phyloP scores from a whole-genome alignment of 495 filamentous ascomycete genomes.

The Podospora bellae-mahoneyi region DNA sequence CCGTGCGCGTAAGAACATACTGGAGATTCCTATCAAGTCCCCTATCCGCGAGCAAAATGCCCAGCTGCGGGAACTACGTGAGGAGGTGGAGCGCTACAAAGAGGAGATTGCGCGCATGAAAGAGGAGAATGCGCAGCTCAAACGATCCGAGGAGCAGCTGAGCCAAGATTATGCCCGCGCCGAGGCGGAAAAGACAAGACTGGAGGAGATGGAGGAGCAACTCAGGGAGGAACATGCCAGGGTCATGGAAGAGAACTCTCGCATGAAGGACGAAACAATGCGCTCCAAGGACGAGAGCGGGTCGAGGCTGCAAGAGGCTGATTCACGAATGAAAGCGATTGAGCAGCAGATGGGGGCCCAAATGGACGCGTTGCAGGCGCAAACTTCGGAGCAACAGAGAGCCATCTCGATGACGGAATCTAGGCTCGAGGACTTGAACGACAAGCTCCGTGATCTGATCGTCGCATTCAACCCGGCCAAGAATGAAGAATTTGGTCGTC shows the following conservation, averaged over 20 bases:
- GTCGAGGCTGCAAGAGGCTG: conserved; percentile 13
- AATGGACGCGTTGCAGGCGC: conserved; percentile 28
- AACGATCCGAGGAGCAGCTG: conserved; percentile 27
- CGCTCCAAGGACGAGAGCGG: conserved; percentile 1
- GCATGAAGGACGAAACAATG: conserved; percentile 9
- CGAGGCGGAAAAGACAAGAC: conserved; percentile 30
- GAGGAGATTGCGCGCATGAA: conserved; percentile 41
- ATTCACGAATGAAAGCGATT: conserved; percentile 24
- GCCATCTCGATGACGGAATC: conserved; percentile 60
- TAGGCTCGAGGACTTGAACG: conserved; percentile 70
- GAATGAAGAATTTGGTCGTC: conserved; percentile 34
- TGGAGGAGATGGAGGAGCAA: conserved; percentile 15
- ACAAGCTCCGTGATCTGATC: conserved; percentile 63
- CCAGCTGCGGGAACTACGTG: conserved; percentile 36
- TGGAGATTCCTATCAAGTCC: conserved; percentile 47
- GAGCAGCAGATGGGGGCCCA: conserved; percentile 23
- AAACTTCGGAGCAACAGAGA: conserved; percentile 33
- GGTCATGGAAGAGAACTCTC: conserved; percentile 9
- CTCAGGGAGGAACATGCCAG: conserved; percentile 17
- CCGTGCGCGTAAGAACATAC: conserved; percentile 33
- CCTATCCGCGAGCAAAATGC: conserved; percentile 44
- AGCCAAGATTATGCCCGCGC: conserved; percentile 6
- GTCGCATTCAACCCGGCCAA: conserved; percentile 54
- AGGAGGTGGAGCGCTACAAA: conserved; percentile 39
- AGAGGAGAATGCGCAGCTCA: conserved; percentile 36